Evolutionary conservation across 2,329 filamentous ascomycete species (phyloP).

Genomic region (Pseudogymnoascus sp.): DNA sequence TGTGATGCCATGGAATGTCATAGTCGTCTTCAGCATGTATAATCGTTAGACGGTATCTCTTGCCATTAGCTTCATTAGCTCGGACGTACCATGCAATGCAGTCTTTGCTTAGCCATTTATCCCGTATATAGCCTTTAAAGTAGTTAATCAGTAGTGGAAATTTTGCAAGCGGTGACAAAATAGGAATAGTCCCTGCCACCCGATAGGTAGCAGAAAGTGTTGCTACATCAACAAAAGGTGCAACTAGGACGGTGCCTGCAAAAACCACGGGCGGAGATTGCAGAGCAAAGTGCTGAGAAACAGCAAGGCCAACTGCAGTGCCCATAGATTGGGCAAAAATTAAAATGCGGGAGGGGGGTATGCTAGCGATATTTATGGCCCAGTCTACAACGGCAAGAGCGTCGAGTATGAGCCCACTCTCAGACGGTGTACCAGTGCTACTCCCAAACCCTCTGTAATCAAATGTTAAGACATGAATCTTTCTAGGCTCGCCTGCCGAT

Average conservation of each 20-base stretch:
- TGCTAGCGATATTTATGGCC: constrained; percentile 44
- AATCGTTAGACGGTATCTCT: constrained; percentile 41
- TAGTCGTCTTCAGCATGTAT: constrained; percentile 48
- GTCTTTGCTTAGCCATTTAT: too few species aligned
- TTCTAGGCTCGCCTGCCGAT: constrained; percentile 43
- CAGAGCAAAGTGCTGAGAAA: constrained; percentile 30
- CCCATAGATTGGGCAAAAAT: constrained; percentile 50
- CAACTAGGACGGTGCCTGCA: constrained; percentile 47
- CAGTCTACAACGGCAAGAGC: constrained; percentile 48
- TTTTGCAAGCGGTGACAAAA: constrained; percentile 45
- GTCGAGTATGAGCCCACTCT: constrained; percentile 27
- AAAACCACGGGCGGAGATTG: constrained; percentile 39
- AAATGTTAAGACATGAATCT: constrained; percentile 52
- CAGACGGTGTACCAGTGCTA: constrained; percentile 27
- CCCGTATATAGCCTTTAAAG: constrained; percentile 42
- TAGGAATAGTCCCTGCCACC: constrained; percentile 42
- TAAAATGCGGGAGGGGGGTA: constrained; percentile 35
- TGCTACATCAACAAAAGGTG: background rate
- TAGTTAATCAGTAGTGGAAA: constrained; percentile 42
- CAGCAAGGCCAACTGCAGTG: constrained; percentile 26
- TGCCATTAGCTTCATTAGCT: constrained; percentile 7
- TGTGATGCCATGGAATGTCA: constrained; percentile 46
- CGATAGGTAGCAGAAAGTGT: background rate
- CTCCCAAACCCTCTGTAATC: constrained; percentile 58
- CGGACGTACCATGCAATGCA: constrained; percentile 41